These are phyloP conservation scores for Combretum micranthum DNA, from an alignment of 345 rosid genomes.

Conservation along the genomic window DNA sequence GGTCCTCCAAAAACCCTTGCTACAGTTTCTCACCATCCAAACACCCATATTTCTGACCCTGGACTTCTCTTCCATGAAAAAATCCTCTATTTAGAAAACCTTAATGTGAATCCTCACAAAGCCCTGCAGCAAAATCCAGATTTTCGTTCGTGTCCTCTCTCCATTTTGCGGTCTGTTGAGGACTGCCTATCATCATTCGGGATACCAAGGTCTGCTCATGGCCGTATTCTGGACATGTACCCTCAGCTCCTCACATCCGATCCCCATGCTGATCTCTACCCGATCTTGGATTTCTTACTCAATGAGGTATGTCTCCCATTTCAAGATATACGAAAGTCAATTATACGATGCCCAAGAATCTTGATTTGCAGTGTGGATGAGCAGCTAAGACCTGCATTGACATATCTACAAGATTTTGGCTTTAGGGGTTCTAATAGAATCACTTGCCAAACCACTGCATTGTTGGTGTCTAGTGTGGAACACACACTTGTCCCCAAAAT, in stretches of 20 bases:
- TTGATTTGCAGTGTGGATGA: slow-evolving; percentile 36
- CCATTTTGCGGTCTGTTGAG: slow-evolving; percentile 60
- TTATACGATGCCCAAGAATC: slow-evolving; percentile 64
- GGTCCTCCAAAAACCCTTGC: no score
- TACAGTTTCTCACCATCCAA: no score
- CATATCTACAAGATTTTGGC: slow-evolving; percentile 49
- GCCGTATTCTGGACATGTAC: slow-evolving; percentile 77
- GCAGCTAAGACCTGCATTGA: slow-evolving; percentile 55
- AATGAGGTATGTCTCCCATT: slow-evolving; percentile 46
- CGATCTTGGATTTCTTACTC: slow-evolving; percentile 56
- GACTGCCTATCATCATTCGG: slow-evolving; percentile 53
- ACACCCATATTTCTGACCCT: slow-evolving; percentile 22
- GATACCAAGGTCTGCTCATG: slow-evolving; percentile 49
- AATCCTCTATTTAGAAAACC: slow-evolving; percentile 55
- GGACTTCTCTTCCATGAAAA: slow-evolving; percentile 73
- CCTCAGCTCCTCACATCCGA: slow-evolving; percentile 65
- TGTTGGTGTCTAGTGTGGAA: slow-evolving; percentile 63
- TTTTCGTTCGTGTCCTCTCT: slow-evolving; percentile 68
- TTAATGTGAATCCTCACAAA: slow-evolving; percentile 54
- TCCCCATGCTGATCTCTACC: slow-evolving; percentile 39
- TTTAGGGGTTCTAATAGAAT: slow-evolving; percentile 37
- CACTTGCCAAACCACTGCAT: slow-evolving; percentile 41
- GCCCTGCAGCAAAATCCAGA: slow-evolving; percentile 66
- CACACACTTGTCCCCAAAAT: slow-evolving; percentile 52
- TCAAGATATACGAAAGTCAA: slow-evolving; percentile 41